Conservation (phyloP, 139 green algal genomes). For the Astrephomene gubernaculifera region DNA sequence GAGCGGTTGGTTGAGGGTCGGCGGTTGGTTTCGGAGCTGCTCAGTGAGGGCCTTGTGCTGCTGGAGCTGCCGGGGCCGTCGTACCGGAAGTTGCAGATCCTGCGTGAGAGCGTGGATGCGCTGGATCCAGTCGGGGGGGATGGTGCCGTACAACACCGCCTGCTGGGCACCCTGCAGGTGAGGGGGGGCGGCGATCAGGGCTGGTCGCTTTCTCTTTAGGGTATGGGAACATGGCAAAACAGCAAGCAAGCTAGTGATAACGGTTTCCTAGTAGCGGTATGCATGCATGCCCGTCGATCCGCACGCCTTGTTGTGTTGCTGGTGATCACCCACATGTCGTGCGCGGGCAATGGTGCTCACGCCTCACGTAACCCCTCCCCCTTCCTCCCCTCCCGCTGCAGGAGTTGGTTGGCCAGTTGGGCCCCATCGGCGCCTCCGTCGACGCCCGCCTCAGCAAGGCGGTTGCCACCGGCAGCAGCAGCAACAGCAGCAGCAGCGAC, state of each 20-base stretch:
- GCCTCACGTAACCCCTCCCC: neutral
- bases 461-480: no score
- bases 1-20: constrained; percentile 6
- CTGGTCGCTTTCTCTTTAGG: neutral
- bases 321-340: no score
- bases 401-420: constrained; percentile 54
- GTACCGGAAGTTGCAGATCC: constrained; percentile 34
- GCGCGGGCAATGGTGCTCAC: no score
- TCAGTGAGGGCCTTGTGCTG: constrained; percentile 52
- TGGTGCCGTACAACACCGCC: constrained; percentile 3
- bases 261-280: neutral
- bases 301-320: neutral
- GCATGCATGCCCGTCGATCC: neutral
- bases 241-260: no score
- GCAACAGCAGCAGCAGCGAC: constrained; percentile 1
- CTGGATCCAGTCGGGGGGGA: constrained; percentile 23
- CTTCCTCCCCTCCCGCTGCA: constrained; percentile 23
- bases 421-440: constrained; percentile 46
- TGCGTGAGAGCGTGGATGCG: constrained; percentile 46
- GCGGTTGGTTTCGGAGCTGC: constrained; percentile 28
- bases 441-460: constrained; percentile 26
- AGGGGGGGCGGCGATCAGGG: neutral
- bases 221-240: no score
- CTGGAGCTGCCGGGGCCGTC: constrained; percentile 42
- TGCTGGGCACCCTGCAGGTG: constrained; percentile 13